Evolutionary conservation across 257 asterid genomes (phyloP), one percentile per base, ranked within the genome.

Genomic region (Primulina tabacum): DNA sequence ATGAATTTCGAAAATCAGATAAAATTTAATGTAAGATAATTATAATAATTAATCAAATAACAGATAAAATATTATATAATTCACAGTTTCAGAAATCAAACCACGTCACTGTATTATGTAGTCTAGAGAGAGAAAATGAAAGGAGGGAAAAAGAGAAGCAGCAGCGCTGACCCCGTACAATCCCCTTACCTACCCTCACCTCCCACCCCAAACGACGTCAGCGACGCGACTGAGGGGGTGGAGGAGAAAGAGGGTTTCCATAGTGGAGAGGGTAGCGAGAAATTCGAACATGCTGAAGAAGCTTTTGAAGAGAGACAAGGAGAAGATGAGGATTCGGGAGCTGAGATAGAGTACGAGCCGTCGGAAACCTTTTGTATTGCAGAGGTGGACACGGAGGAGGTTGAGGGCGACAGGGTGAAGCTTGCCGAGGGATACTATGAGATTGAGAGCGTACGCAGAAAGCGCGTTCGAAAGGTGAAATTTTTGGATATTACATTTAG

Each of bases 341-440:
- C 69, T 69, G 84, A 84, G 10, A 73, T 62, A 17, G 86, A 69
- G 55, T 72, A 71, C 71, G 81, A 74, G 20, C 76, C 70, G 75
- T 32, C 29, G 65, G 86, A 72, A 60, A 21, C 8, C 58, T 37
- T 40, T n/a, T 17, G 24, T 21, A 38, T 26, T 32, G 69, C 47
- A 38, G 57, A 64, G 30, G 30, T 28, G 30, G 30, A 28, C 4
- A 28, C 30, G 30, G 30, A 28, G 69, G 58, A 55, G 68, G 76
- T 17, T 8, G 83, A 78, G 71, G 83, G 78, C 18, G 80, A 78
- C 55, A 74, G 82, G 76, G 26, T 70, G 68, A 84, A 84, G 84
- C 88, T 84, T 6, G 88, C 86, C 11, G 88, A 84, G 62, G 88
- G 88, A 6, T 84, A 76, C 72, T 84, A 74, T 29, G 88, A 84